phyloP scores from a whole-genome alignment of 306 rosid species.

The Medicago ruthenica region DNA sequence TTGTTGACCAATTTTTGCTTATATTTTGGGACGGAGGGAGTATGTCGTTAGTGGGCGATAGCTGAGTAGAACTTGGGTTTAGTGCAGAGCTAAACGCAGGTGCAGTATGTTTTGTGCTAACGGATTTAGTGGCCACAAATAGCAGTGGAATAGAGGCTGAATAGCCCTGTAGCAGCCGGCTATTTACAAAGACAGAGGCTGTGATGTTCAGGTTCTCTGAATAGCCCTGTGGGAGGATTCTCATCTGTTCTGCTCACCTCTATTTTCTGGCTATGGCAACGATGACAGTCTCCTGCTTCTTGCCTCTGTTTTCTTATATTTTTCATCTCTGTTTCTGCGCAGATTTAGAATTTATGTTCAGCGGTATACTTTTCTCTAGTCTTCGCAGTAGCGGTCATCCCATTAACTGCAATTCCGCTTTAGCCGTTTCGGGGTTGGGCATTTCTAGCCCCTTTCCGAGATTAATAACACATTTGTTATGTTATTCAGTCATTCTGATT shows the following conservation, averaged over 20 bases:
- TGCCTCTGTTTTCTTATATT: neutral
- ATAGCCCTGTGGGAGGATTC: neutral
- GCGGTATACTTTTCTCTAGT: neutral
- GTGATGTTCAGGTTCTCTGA: neutral
- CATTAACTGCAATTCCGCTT: neutral
- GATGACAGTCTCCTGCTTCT: neutral
- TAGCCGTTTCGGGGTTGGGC: neutral
- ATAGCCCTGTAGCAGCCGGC: neutral
- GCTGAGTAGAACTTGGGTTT: neutral
- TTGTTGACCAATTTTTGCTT: too few relatives aligned
- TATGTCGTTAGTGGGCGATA: neutral
- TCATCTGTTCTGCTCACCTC: neutral
- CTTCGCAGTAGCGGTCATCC: neutral
- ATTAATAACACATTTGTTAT: neutral
- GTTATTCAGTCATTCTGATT: constrained; percentile 1
- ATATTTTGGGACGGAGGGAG: too few relatives aligned
- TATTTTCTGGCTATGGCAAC: neutral
- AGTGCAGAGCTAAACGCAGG: neutral
- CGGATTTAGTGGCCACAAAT: neutral
- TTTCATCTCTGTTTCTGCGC: neutral
- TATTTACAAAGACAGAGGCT: neutral
- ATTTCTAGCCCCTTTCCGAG: neutral
- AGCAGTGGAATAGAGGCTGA: neutral
- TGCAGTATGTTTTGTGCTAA: neutral
- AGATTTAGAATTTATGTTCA: neutral